Evolutionary conservation across 371 early-diverging fungal genomes (phyloP).

Genomic region (Lichtheimia hyalospora): DNA sequence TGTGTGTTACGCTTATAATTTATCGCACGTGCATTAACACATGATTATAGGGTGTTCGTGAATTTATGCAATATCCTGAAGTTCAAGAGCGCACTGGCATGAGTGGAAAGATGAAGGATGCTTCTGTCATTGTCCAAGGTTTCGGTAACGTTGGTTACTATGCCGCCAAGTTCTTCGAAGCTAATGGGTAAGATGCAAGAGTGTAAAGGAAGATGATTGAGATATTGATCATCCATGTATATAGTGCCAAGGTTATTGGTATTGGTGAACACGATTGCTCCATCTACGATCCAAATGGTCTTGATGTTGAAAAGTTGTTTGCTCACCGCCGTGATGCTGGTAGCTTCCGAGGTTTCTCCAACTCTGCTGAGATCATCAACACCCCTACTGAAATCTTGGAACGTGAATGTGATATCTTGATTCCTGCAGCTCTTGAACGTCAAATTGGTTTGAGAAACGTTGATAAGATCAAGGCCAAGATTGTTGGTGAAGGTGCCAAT

Average conservation of each 20-base stretch:
- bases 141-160: slow-evolving; percentile 93
- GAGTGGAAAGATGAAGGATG: slow-evolving; percentile 66
- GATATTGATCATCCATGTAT: slow-evolving; percentile 1
- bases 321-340: slow-evolving; percentile 66
- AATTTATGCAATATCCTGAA: slow-evolving; percentile 80
- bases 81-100: slow-evolving; percentile 77
- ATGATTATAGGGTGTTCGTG: slow-evolving; percentile 64
- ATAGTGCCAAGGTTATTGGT: slow-evolving; percentile 77
- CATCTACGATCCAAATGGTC: slow-evolving; percentile 70
- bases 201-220: not conserved
- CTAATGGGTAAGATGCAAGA: slow-evolving; percentile 56
- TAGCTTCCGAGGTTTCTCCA: slow-evolving; percentile 71
- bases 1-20: not conserved
- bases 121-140: slow-evolving; percentile 79
- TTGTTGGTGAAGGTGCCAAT: slow-evolving; percentile 89
- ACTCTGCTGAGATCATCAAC: slow-evolving; percentile 61
- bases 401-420: slow-evolving; percentile 82
- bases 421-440: slow-evolving; percentile 87
- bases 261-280: slow-evolving; percentile 77
- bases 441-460: slow-evolving; percentile 84
- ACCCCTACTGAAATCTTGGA: slow-evolving; percentile 69
- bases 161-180: slow-evolving; percentile 86
- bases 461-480: slow-evolving; percentile 78
- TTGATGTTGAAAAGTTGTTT: slow-evolving; percentile 72
- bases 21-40: not conserved